A percentile compares a stretch with the other conserved stretches of the same genome.
Evolutionary conservation across 176 grass and related monocot species (phyloP).

Genomic region (Echinochloa phyllopogon): DNA sequence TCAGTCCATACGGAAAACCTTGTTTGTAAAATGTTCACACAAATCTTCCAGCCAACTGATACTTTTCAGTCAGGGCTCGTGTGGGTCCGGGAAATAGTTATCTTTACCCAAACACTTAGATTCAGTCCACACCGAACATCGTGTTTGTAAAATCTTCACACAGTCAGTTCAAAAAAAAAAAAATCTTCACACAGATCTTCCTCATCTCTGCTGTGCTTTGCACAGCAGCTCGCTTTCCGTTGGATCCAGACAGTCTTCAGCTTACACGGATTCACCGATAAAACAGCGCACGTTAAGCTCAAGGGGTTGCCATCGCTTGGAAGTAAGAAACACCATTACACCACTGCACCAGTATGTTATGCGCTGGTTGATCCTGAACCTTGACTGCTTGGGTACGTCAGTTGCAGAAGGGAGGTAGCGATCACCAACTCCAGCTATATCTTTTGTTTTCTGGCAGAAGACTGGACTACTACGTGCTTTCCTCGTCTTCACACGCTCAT

Average conservation of each 20-base stretch:
- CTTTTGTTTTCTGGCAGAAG: slow-evolving; percentile 5
- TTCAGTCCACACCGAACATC: not conserved
- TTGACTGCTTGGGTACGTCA: slow-evolving; percentile 24
- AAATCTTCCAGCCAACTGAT: not conserved
- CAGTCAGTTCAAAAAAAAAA: no score
- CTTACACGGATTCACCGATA: slow-evolving; percentile 7
- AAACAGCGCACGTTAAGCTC: slow-evolving; percentile 27
- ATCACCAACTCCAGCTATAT: slow-evolving; percentile 4
- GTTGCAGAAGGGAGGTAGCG: not conserved
- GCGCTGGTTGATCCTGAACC: slow-evolving; percentile 21
- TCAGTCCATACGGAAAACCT: not conserved
- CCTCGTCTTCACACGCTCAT: slow-evolving; percentile 31
- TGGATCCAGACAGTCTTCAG: not conserved
- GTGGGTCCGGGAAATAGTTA: not conserved
- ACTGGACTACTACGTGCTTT: slow-evolving; percentile 24
- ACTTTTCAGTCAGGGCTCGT: not conserved
- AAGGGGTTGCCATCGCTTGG: slow-evolving; percentile 25
- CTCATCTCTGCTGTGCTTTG: not conserved
- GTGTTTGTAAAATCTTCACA: not conserved
- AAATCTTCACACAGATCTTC: not conserved
- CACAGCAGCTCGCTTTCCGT: not conserved
- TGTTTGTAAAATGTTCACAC: not conserved
- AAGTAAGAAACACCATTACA: not conserved
- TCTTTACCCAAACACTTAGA: not conserved
- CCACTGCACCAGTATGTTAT: not conserved